These are phyloP conservation scores for Macrophomina phaseolina DNA, from an alignment of 2,329 filamentous ascomycete species.

Conservation along the genomic window DNA sequence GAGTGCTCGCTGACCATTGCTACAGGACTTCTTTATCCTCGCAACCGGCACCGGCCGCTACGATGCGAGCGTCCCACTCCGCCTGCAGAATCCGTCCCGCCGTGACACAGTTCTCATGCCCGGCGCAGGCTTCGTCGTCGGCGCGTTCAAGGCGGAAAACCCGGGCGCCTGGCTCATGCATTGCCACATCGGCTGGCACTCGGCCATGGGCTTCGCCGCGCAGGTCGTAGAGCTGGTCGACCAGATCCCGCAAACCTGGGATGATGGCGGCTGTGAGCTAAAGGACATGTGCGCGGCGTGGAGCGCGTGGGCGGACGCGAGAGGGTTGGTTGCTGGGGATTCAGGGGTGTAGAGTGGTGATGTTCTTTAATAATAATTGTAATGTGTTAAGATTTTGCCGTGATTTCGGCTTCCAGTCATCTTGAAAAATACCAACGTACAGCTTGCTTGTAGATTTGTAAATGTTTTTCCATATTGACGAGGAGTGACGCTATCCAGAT, in stretches of 20 bases:
- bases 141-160: constrained; percentile 60
- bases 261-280: constrained; percentile 9
- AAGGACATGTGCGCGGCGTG: constrained; percentile 7
- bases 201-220: constrained; percentile 53
- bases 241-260: constrained; percentile 5
- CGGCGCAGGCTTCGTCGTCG: constrained; percentile 57
- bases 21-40: constrained; percentile 49
- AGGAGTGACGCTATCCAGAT: neutral
- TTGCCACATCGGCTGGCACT: constrained; percentile 54
- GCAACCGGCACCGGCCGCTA: constrained; percentile 44
- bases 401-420: neutral
- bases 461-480: neutral
- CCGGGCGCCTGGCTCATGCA: constrained; percentile 50
- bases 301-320: neutral
- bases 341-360: constrained; percentile 9
- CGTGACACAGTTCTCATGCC: constrained; percentile 60
- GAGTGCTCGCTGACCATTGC: neutral
- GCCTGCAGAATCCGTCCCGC: constrained; percentile 45
- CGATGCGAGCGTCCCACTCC: constrained; percentile 41
- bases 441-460: neutral
- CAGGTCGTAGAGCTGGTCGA: constrained; percentile 41
- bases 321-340: neutral
- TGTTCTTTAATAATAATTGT: constrained; percentile 1
- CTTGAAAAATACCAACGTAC: neutral
- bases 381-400: neutral